Percentiles rank a stretch among this genome's conserved stretches.
Conservation (phyloP, 2,329 filamentous ascomycete genomes). For the Stenocarpella maydis region DNA sequence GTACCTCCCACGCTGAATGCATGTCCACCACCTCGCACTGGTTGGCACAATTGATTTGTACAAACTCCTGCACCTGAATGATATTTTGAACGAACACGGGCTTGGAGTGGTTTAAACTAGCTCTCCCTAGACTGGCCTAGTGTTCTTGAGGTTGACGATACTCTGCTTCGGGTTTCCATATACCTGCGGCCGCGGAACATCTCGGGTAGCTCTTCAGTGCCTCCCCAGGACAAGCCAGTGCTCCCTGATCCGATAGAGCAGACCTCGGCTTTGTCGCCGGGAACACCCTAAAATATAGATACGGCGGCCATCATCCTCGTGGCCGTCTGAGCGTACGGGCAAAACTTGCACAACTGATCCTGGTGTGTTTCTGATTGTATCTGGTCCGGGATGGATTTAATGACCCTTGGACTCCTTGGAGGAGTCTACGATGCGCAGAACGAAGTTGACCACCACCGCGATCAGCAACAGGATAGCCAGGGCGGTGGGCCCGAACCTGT, state of each 20-base stretch:
- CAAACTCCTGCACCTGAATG: neutral
- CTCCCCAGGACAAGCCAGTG: neutral
- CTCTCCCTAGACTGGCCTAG: neutral
- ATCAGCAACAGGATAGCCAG: conserved; percentile 85
- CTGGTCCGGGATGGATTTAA: neutral
- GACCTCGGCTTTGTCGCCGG: neutral
- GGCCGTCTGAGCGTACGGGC: neutral
- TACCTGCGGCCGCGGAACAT: neutral
- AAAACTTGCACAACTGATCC: neutral
- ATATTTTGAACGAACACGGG: neutral
- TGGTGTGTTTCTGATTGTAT: neutral
- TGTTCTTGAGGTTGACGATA: neutral
- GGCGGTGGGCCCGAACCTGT: conserved; percentile 91
- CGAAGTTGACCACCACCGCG: conserved; percentile 96
- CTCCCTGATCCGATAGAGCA: neutral
- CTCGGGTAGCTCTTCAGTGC: neutral
- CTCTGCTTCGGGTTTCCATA: neutral
- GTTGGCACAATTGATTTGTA: neutral
- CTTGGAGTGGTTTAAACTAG: neutral
- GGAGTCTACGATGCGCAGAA: conserved; percentile 72
- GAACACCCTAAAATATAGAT: neutral
- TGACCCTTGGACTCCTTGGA: conserved; percentile 50
- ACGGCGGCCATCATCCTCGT: neutral
- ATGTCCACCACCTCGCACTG: conserved; percentile 6
- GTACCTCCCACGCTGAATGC: conserved; percentile 11